Evolutionary conservation across 352 stramenopile species (phyloP).

Genomic region (Phytophthora quininea): DNA sequence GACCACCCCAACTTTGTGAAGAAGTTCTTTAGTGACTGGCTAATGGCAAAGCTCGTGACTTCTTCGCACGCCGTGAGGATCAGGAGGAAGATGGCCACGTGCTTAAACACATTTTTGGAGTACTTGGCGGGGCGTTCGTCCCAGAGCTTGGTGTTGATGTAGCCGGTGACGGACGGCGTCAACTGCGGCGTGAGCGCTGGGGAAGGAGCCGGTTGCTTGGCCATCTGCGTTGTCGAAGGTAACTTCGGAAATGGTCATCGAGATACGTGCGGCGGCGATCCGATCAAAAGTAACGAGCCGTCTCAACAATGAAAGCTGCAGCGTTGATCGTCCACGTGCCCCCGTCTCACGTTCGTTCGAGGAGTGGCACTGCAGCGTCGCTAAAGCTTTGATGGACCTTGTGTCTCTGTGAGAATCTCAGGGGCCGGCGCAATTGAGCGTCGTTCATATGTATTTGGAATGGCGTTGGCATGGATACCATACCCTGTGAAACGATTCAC

Average conservation of each 20-base stretch:
- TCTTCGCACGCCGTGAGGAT: constrained; percentile 37
- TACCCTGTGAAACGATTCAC: no score
- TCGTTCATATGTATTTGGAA: no score
- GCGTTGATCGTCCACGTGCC: no score
- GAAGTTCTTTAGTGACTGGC: constrained; percentile 62
- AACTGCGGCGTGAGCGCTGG: constrained; percentile 12
- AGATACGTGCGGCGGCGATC: background rate
- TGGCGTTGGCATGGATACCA: no score
- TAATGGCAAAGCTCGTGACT: constrained; percentile 55
- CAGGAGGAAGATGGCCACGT: constrained; percentile 56
- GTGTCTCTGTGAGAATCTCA: no score
- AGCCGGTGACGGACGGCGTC: background rate
- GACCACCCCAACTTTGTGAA: constrained; percentile 60
- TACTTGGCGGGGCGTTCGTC: constrained; percentile 28
- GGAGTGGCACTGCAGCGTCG: no score
- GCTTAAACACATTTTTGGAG: constrained; percentile 49
- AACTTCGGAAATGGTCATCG: background rate
- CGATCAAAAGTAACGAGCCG: no score
- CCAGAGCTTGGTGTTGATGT: no score
- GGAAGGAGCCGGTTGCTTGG: background rate
- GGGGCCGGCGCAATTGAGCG: no score
- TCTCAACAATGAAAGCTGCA: no score
- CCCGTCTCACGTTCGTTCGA: no score
- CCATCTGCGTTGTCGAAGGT: background rate
- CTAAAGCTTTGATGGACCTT: no score